Conservation (phyloP, 495 filamentous ascomycete species). For the Letharia columbiana region DNA sequence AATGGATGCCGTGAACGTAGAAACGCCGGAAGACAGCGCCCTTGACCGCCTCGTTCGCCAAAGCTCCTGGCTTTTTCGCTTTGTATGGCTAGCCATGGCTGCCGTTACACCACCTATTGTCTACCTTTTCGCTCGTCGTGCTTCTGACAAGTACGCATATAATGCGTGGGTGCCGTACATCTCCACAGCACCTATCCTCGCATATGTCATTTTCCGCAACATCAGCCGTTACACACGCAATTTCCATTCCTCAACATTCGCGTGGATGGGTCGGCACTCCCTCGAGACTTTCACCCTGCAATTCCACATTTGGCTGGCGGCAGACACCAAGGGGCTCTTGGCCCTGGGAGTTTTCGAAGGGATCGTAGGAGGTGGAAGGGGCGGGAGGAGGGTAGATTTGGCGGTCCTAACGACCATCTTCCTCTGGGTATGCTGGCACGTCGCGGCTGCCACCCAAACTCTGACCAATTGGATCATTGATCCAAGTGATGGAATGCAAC, state of each 20-base stretch:
- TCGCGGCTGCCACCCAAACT: constrained; percentile 31
- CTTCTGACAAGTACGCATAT: constrained; percentile 36
- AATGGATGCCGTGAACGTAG: constrained; percentile 16
- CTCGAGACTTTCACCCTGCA: constrained; percentile 54
- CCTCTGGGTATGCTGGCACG: constrained; percentile 33
- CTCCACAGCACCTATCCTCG: constrained; percentile 44
- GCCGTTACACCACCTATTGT: constrained; percentile 27
- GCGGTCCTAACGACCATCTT: constrained; percentile 35
- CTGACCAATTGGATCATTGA: constrained; percentile 38
- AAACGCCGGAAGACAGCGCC: neutral
- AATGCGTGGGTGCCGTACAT: constrained; percentile 47
- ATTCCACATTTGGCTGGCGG: constrained; percentile 55
- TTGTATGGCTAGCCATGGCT: constrained; percentile 23
- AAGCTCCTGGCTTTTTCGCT: constrained; percentile 22
- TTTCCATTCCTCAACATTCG: constrained; percentile 38
- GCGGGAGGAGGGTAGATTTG: constrained; percentile 28
- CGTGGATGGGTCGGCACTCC: constrained; percentile 47
- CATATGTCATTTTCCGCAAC: constrained; percentile 46
- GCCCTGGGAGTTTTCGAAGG: constrained; percentile 36
- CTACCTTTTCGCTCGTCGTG: constrained; percentile 29
- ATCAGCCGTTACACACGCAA: constrained; percentile 33
- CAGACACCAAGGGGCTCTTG: constrained; percentile 47
- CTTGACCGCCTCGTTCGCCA: constrained; percentile 13
- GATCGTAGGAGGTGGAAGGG: constrained; percentile 19
- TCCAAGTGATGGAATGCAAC: constrained; percentile 11